A percentile compares a stretch with the other conserved stretches of the same genome.
Conservation (phyloP, 371 early-diverging fungal species). For the Mortierella sp. region DNA sequence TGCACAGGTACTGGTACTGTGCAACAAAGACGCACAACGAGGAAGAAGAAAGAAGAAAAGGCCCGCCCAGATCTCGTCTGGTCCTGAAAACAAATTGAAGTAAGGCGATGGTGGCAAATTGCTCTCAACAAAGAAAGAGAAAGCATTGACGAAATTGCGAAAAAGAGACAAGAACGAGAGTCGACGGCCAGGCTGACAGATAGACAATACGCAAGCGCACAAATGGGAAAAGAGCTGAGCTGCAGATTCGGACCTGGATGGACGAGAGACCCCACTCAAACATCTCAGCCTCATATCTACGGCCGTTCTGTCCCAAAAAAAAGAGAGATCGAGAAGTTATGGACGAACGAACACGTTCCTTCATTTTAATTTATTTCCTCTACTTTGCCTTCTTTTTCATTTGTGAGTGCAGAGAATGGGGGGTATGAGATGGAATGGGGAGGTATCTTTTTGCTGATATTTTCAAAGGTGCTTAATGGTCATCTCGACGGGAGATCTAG, state of each 20-base stretch:
- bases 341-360: not conserved
- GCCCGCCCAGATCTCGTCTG: not conserved
- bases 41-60: not conserved
- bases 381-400: not conserved
- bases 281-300: not conserved
- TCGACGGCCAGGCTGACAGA: not conserved
- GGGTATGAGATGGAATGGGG: not conserved
- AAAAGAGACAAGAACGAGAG: not conserved
- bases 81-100: not conserved
- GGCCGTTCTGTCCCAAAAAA: not conserved
- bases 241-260: not conserved
- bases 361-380: not conserved
- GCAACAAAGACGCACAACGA: no score
- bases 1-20: not conserved
- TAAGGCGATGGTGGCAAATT: not conserved
- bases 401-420: not conserved
- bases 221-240: not conserved
- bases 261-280: not conserved
- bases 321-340: no score
- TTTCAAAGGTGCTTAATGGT: not conserved
- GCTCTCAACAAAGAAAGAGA: not conserved
- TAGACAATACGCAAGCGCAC: not conserved
- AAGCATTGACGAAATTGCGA: not conserved
- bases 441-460: not conserved
- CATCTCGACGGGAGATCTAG: conserved; percentile 30